A percentile compares a stretch with the other conserved stretches of the same genome.
Conservation (phyloP, 2,329 filamentous ascomycete species). For the Herpotrichia juniperi region DNA sequence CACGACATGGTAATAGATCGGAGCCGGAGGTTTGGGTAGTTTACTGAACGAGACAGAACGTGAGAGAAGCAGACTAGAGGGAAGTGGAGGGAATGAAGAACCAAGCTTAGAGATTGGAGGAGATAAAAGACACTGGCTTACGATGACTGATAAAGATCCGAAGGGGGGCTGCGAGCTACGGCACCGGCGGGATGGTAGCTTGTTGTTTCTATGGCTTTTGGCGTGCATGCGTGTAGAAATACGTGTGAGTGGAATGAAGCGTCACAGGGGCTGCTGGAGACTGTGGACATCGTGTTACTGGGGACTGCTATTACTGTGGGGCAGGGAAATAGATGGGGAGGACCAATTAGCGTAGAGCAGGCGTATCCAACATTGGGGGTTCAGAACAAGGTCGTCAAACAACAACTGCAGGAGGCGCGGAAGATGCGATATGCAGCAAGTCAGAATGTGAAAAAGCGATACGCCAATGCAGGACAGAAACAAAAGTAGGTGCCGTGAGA, state of each 20-base stretch:
- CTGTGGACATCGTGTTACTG: conserved; percentile 16
- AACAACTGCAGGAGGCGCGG: conserved; percentile 3
- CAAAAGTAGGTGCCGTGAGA: background rate
- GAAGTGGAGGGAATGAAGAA: background rate
- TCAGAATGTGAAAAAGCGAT: background rate
- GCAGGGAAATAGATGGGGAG: background rate
- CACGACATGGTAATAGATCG: conserved; percentile 32
- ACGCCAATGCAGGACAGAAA: conserved; percentile 1
- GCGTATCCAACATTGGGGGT: background rate
- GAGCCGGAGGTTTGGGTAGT: background rate
- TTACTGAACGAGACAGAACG: background rate
- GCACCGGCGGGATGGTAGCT: conserved; percentile 22
- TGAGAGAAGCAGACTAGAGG: background rate
- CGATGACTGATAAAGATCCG: conserved; percentile 21
- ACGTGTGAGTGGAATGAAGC: conserved; percentile 22
- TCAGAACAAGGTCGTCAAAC: background rate
- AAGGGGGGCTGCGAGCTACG: conserved; percentile 14
- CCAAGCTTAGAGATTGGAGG: background rate
- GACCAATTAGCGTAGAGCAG: conserved; percentile 17
- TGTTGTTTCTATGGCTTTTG: conserved; percentile 20
- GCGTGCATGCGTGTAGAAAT: conserved; percentile 15
- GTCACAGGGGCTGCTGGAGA: conserved; percentile 19
- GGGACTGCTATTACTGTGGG: background rate
- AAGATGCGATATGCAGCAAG: conserved; percentile 2
- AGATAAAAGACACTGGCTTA: conserved; percentile 4